Evolutionary conservation across 2,329 filamentous ascomycete genomes (phyloP).

Genomic region (Colletotrichum sp.): DNA sequence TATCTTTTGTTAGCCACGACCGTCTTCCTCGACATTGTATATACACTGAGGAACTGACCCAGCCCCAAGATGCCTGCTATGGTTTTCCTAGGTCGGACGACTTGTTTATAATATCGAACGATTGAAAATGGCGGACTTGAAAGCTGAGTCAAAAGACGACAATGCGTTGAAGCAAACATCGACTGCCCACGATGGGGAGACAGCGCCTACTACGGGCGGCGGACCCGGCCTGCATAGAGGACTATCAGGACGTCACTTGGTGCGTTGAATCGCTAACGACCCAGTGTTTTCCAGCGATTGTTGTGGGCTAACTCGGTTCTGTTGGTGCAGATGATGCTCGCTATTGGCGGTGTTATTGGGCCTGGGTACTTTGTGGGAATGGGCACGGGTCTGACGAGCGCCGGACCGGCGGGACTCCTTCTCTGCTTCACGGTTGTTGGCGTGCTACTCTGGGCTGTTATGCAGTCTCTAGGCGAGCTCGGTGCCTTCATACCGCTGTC

Average conservation of each 20-base stretch:
- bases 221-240: background rate
- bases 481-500: background rate
- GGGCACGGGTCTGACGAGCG: slow-evolving; percentile 63
- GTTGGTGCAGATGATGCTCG: slow-evolving; percentile 67
- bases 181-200: background rate
- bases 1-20: background rate
- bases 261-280: background rate
- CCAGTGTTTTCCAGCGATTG: background rate
- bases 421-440: slow-evolving; percentile 63
- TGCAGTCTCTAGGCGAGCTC: slow-evolving; percentile 60
- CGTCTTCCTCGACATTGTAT: background rate
- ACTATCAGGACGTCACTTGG: background rate
- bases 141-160: background rate
- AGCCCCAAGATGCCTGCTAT: background rate
- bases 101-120: background rate
- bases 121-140: background rate
- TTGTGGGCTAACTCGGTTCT: background rate
- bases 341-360: slow-evolving; percentile 63
- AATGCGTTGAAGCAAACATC: background rate
- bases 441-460: slow-evolving; percentile 62
- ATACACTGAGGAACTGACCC: background rate
- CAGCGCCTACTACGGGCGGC: background rate
- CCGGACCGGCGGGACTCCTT: slow-evolving; percentile 63
- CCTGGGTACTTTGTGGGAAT: slow-evolving; percentile 69
- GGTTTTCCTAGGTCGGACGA: background rate